A percentile compares a stretch with the other conserved stretches of the same genome.
phyloP scores from a whole-genome alignment of 2,329 filamentous ascomycete genomes.

The Verticillium klebahnii region DNA sequence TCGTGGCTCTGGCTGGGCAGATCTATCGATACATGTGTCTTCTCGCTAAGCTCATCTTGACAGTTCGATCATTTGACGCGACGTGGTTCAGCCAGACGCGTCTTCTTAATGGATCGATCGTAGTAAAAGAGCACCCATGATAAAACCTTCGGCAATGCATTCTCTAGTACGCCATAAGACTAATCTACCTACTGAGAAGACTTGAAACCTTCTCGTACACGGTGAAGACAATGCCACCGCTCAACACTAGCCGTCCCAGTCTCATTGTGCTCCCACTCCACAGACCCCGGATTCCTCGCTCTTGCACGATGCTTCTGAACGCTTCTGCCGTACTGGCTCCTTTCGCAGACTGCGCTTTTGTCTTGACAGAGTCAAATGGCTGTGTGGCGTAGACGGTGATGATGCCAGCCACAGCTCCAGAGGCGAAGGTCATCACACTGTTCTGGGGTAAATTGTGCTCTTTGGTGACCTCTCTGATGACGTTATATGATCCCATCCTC shows the following conservation, averaged over 20 bases:
- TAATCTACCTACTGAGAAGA: slow-evolving; percentile 25
- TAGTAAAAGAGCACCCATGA: too few relatives aligned
- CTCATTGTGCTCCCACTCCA: slow-evolving; percentile 68
- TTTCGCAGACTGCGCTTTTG: slow-evolving; percentile 53
- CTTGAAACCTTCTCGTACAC: slow-evolving; percentile 54
- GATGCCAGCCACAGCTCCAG: slow-evolving; percentile 55
- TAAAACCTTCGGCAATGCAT: too few relatives aligned
- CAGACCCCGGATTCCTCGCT: slow-evolving; percentile 55
- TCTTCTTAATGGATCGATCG: too few relatives aligned
- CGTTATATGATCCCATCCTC: slow-evolving; percentile 44
- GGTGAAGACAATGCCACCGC: slow-evolving; percentile 63
- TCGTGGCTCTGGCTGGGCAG: too few relatives aligned
- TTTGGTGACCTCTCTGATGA: slow-evolving; percentile 30
- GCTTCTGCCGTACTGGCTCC: slow-evolving; percentile 55
- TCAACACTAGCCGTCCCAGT: slow-evolving; percentile 57
- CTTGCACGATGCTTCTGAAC: slow-evolving; percentile 45
- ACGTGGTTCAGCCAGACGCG: too few relatives aligned
- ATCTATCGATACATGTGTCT: too few relatives aligned
- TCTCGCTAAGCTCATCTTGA: too few relatives aligned
- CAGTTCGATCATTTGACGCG: too few relatives aligned
- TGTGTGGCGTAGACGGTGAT: slow-evolving; percentile 57
- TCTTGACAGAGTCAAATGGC: slow-evolving; percentile 62
- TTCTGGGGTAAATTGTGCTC: slow-evolving; percentile 14
- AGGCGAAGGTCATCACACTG: slow-evolving; percentile 48
- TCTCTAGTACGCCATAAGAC: not conserved